Base-by-base conservation (phyloP, 306 rosid genomes). In the Castanea crenata region DNA sequence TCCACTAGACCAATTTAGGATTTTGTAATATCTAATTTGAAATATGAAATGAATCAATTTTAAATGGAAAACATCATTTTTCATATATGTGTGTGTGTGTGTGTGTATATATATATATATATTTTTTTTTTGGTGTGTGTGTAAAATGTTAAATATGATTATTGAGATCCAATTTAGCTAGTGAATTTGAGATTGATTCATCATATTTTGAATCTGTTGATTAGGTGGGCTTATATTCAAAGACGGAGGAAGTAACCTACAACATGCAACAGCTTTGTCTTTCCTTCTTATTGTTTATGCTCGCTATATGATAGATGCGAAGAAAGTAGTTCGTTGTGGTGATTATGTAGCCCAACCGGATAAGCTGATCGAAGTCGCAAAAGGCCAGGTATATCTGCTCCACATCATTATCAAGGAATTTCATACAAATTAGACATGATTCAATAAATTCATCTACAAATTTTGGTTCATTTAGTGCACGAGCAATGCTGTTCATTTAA, bases 171-270 rank as follows among this genome's bases (percentile, higher is more conserved):
- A 49, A 49, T 49, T 10, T 49, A 49, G 16, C 16, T 0, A 11
- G 54, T 49, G 0, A 49, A 49, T 12, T 49, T 12, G 54, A 12
- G 29, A 62, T 62, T 62, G 3, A 62, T 25, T 25, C 29, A 18
- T 25, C 31, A 58, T 58, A 9, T 3, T 18, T 55, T 27, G 3
- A 64, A 27, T 51, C 1, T 49, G 31, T 38, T 74, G 55, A 76
- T 14, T 13, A 80, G 90, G 90, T 58, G 93, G 90, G 6, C 88
- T 90, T 44, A 18, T 88, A 41, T 82, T 82, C 76, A 87, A 78
- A 74, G 55, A 29, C 5, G 89, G 87, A 49, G 55, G 62, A 27
- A 69, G 86, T 59, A 88, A 87, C 55, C 20, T 88, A 15, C 93
- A 87, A 31, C 83, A 84, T 70, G 32, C 65, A 46, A 84, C 89